Conservation (phyloP, 805 yeast genomes). For the Yarrowia sp. region DNA sequence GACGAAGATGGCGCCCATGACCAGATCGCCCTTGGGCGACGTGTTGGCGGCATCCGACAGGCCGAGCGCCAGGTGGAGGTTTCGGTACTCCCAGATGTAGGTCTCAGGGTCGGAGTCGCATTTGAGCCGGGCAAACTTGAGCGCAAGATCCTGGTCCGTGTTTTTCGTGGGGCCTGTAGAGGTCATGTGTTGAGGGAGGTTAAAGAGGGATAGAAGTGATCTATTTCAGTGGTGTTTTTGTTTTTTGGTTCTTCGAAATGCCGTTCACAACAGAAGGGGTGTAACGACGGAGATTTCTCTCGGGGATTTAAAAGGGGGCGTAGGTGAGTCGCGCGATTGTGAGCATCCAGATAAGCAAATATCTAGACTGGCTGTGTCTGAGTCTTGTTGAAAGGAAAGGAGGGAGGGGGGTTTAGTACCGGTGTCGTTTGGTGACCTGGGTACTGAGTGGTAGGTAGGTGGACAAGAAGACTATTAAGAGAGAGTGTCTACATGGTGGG, state of each 20-base stretch:
- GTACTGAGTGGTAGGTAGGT: constrained; percentile 35
- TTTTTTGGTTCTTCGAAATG: background rate
- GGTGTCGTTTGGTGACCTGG: constrained; percentile 14
- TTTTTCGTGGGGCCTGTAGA: constrained; percentile 28
- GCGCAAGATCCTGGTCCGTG: constrained; percentile 38
- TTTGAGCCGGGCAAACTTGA: constrained; percentile 38
- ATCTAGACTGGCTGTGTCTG: constrained; percentile 12
- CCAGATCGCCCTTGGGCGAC: constrained; percentile 35
- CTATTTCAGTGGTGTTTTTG: background rate
- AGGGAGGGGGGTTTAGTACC: constrained; percentile 10
- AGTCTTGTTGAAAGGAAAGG: background rate
- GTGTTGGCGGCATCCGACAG: constrained; percentile 39
- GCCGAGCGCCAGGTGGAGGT: constrained; percentile 39
- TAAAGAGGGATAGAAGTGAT: background rate
- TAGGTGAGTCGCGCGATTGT: constrained; percentile 24
- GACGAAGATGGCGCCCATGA: constrained; percentile 38
- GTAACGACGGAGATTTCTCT: constrained; percentile 39
- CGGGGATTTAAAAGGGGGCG: constrained; percentile 27
- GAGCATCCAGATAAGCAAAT: constrained; percentile 38
- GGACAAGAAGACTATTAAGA: background rate
- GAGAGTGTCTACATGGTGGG: constrained; percentile 10
- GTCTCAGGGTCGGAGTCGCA: constrained; percentile 39
- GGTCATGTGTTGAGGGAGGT: constrained; percentile 2
- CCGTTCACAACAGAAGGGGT: constrained; percentile 5
- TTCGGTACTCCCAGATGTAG: constrained; percentile 37